Conservation (phyloP, 225 moss, liverwort and hornwort genomes). For the Marchantia polymorpha region DNA sequence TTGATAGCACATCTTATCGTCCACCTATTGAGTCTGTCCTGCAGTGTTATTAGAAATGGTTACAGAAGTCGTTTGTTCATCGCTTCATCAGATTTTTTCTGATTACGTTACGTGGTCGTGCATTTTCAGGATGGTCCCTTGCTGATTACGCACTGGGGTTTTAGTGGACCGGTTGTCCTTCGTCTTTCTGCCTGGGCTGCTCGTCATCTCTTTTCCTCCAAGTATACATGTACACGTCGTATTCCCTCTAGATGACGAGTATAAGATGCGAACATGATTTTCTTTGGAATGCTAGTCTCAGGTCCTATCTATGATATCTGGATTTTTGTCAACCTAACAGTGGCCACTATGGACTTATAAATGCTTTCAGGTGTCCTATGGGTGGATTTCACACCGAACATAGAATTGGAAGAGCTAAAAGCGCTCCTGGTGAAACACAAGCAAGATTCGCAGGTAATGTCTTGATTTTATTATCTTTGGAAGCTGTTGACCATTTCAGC, state of each 20-base stretch:
- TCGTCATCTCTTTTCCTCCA: slow-evolving; percentile 67
- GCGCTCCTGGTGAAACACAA: slow-evolving; percentile 59
- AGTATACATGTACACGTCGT: slow-evolving; percentile 54
- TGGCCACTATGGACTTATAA: neutral
- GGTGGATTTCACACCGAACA: slow-evolving; percentile 75
- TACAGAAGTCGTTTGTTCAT: no score
- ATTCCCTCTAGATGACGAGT: no score
- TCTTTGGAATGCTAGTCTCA: no score
- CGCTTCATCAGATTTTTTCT: neutral
- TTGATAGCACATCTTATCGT: no score
- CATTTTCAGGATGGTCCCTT: slow-evolving; percentile 63
- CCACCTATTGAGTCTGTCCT: no score
- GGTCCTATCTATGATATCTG: neutral
- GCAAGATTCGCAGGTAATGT: slow-evolving; percentile 48
- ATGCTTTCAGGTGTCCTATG: slow-evolving; percentile 58
- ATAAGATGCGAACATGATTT: no score
- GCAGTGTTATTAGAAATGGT: no score
- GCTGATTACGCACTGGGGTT: slow-evolving; percentile 88
- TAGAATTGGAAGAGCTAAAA: slow-evolving; percentile 49
- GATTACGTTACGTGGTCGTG: neutral
- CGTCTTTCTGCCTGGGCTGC: slow-evolving; percentile 96
- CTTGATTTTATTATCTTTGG: neutral
- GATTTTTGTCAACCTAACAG: neutral
- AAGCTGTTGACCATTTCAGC: neutral
- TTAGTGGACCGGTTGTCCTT: slow-evolving; percentile 92